Evolutionary conservation across 306 rosid genomes (phyloP), one percentile per base, ranked within the genome.

Genomic region (Ormosia emarginata): DNA sequence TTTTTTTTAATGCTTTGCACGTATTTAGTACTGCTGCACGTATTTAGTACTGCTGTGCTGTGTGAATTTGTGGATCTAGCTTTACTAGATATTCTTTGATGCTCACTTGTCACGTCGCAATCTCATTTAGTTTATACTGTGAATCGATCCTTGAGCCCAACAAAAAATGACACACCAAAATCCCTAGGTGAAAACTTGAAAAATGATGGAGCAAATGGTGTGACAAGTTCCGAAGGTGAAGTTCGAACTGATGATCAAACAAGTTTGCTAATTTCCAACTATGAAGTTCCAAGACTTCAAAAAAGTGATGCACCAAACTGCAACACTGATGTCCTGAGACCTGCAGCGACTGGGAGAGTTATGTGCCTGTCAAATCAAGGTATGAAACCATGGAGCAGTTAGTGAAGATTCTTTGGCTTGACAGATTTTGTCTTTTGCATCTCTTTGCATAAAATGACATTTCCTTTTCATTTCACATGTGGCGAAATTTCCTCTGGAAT

Each of bases 291-390:
- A 37, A 85, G 53, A 64, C 86, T 52, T 53, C 85, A 12, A 74
- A 65, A 41, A 61, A 78, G 41, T 57, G 86, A 80, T 49, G 82
- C 80, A 58, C 78, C 83, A 29, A 84, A 83, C 81, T 83, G 84
- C 85, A 82, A 47, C 55, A 2, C 74, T 47, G 88, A 86, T 56
- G 67, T 75, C 68, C 58, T 59, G 40, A 71, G 59, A 70, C 74
- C 91, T 41, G 79, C 79, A 17, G 59, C 82, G 37, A 87, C 83
- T 70, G 86, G 84, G 87, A 79, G 75, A 57, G 67, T 83, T 49
- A 14, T 57, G 61, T 18, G 74, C 75, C 81, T 82, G 55, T 74
- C 90, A 69, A 88, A 79, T 89, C 93, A 79, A 87, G 98, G 98
- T 95, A 91, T 67, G 44, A 33, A 59, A 78, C 24, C 24, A 32